Percentiles rank a stretch among this genome's conserved stretches.
phyloP scores from a whole-genome alignment of 176 grass and related monocot genomes.

The Saccharum officinarum region DNA sequence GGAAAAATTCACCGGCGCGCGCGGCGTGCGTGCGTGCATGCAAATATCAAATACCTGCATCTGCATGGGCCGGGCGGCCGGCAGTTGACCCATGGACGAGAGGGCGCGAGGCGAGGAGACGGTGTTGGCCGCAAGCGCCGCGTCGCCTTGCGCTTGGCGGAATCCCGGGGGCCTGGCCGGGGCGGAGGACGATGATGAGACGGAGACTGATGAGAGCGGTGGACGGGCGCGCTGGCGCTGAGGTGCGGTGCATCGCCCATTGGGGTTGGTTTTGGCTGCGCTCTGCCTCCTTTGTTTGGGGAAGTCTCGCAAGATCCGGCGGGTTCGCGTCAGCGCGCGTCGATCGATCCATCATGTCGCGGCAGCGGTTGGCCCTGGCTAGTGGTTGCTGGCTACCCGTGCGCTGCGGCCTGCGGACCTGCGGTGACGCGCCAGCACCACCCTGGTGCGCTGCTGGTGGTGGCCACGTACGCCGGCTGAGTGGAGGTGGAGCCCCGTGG shows the following conservation, averaged over 20 bases:
- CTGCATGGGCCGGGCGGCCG: not conserved
- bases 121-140: conserved; percentile 35
- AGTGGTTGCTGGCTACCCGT: not conserved
- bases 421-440: not conserved
- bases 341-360: conserved; percentile 25
- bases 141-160: conserved; percentile 42
- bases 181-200: not conserved
- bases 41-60: not conserved
- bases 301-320: conserved; percentile 27
- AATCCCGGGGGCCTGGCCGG: conserved; percentile 8
- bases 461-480: not conserved
- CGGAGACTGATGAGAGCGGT: not conserved
- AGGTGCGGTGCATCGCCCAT: conserved; percentile 18
- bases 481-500: not conserved
- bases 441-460: not conserved
- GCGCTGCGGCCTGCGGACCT: not conserved
- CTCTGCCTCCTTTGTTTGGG: conserved; percentile 17
- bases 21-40: conserved; percentile 24
- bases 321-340: not conserved
- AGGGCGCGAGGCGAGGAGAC: not conserved
- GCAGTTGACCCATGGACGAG: conserved; percentile 31
- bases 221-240: not conserved
- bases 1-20: conserved; percentile 8
- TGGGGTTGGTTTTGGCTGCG: conserved; percentile 15
- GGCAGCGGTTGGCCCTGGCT: not conserved